Evolutionary conservation across 495 filamentous ascomycete genomes (phyloP).

Genomic region (Trypethelium eluteriae): DNA sequence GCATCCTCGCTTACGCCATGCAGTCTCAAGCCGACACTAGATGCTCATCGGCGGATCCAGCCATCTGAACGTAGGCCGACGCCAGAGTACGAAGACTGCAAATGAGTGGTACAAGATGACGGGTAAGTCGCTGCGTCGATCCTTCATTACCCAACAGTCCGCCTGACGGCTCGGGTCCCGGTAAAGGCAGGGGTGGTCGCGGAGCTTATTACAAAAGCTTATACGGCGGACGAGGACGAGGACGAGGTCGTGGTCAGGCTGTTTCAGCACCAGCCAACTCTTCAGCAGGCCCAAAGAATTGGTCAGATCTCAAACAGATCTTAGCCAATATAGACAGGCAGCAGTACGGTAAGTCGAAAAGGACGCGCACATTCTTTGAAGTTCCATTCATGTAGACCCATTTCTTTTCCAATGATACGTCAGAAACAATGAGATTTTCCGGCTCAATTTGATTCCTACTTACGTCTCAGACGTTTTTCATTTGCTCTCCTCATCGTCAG

Average conservation of each 20-base stretch:
- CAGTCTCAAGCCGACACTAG: no score
- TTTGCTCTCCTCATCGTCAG: background rate
- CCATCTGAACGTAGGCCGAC: background rate
- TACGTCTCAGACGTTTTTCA: background rate
- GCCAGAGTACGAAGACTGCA: background rate
- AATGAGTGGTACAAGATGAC: background rate
- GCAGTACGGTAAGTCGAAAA: conserved; percentile 19
- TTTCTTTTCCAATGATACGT: background rate
- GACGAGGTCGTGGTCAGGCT: conserved; percentile 1
- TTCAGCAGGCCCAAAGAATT: conserved; percentile 4
- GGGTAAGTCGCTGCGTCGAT: background rate
- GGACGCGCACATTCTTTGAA: no score
- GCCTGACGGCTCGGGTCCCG: background rate
- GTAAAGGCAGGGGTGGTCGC: conserved; percentile 18
- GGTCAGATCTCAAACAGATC: conserved; percentile 14
- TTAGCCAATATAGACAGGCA: conserved; percentile 16
- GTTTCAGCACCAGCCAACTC: background rate
- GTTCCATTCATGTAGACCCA: no score
- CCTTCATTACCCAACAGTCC: conserved; percentile 6
- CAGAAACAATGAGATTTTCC: no score
- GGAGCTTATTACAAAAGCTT: conserved; percentile 21
- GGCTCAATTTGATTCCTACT: no score
- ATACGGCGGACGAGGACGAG: conserved; percentile 18
- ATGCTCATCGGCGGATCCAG: no score
- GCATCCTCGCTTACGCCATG: no score